phyloP scores from a whole-genome alignment of 1,284 basidiomycete genomes.

The Pseudozyma thailandica region DNA sequence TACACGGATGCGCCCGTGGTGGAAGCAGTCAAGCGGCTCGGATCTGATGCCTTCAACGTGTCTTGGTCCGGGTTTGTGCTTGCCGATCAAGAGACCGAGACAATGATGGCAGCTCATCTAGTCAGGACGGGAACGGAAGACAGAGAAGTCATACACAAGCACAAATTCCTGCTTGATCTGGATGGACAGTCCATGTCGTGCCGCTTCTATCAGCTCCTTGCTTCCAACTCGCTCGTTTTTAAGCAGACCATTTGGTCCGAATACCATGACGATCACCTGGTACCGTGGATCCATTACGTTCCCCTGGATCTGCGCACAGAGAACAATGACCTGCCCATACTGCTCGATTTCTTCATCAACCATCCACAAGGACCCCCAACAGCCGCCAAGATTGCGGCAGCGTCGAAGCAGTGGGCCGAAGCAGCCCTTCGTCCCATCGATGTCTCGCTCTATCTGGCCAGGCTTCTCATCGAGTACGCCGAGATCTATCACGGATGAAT shows the following conservation, averaged over 20 bases:
- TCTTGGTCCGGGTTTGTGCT: slow-evolving; percentile 11
- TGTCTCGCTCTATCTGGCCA: slow-evolving; percentile 28
- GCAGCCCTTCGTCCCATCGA: slow-evolving; percentile 29
- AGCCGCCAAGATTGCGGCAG: slow-evolving; percentile 24
- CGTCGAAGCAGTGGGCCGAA: slow-evolving; percentile 22
- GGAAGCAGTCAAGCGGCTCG: slow-evolving; percentile 23
- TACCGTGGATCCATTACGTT: slow-evolving; percentile 43
- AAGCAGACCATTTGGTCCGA: slow-evolving; percentile 48
- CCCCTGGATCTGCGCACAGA: slow-evolving; percentile 29
- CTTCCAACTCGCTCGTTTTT: slow-evolving; percentile 31
- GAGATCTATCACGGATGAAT: slow-evolving; percentile 9
- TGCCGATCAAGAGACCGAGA: slow-evolving; percentile 10
- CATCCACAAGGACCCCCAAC: slow-evolving; percentile 18
- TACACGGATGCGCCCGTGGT: slow-evolving; percentile 16
- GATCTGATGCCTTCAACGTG: slow-evolving; percentile 19
- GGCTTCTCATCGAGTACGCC: slow-evolving; percentile 35
- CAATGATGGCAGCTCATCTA: slow-evolving; percentile 15
- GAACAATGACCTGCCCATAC: slow-evolving; percentile 31
- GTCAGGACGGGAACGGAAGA: slow-evolving; percentile 10
- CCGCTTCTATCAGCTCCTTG: slow-evolving; percentile 39
- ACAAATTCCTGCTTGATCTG: slow-evolving; percentile 29
- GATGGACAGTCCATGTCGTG: slow-evolving; percentile 46
- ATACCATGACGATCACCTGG: slow-evolving; percentile 36
- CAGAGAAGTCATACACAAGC: slow-evolving; percentile 5
- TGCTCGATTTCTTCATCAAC: slow-evolving; percentile 40